Evolutionary conservation across 2,329 filamentous ascomycete species (phyloP).

Genomic region (Paecilomyces variotii): DNA sequence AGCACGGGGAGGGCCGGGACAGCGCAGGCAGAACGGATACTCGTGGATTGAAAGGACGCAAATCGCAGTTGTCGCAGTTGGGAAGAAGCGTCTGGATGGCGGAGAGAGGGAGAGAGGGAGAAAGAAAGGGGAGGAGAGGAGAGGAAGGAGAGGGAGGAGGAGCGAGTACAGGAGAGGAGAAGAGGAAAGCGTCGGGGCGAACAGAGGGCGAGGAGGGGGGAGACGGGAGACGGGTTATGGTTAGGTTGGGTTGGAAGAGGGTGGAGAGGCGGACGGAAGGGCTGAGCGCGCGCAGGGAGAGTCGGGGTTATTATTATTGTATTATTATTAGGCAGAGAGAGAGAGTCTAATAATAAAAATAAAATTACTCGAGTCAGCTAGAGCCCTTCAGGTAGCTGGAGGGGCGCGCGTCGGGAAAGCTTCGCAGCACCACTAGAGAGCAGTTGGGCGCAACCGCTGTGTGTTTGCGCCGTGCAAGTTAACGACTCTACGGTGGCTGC

Average conservation of each 20-base stretch:
- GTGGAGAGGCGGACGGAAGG: background rate
- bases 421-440: background rate
- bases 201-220: background rate
- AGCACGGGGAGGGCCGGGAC: conserved; percentile 3
- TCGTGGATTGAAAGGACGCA: too few relatives aligned
- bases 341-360: background rate
- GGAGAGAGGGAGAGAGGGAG: conserved; percentile 4
- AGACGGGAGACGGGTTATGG: too few relatives aligned
- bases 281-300: background rate
- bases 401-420: background rate
- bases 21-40: conserved; percentile 9
- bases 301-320: too few relatives aligned
- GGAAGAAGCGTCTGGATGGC: background rate
- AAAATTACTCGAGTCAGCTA: background rate
- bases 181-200: background rate
- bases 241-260: background rate
- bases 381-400: background rate
- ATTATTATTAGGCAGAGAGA: background rate
- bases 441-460: too few relatives aligned
- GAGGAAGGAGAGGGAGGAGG: conserved; percentile 4
- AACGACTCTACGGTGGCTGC: too few relatives aligned
- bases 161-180: conserved; percentile 4
- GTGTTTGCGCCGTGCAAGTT: too few relatives aligned
- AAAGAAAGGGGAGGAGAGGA: conserved; percentile 3
- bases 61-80: background rate